A percentile compares a stretch with the other conserved stretches of the same genome.
These are phyloP conservation scores for Aspergillus tamarii DNA, from an alignment of 2,329 filamentous ascomycete genomes.

Conservation along the genomic window DNA sequence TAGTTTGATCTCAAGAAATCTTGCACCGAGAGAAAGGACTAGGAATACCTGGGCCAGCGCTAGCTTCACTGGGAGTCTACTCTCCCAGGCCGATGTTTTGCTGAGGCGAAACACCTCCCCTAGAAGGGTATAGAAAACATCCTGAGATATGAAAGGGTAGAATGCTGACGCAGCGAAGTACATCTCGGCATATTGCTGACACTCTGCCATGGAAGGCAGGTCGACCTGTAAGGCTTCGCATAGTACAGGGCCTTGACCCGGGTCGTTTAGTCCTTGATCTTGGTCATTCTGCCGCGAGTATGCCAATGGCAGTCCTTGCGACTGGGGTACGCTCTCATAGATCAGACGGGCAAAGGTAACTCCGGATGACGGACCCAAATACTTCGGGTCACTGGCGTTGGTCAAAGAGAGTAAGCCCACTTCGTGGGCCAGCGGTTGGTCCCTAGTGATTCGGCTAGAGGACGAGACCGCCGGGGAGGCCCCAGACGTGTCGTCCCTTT, in stretches of 20 bases:
- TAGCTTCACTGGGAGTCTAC: not conserved
- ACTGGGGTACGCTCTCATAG: slow-evolving; percentile 10
- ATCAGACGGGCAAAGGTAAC: slow-evolving; percentile 9
- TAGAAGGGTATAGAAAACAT: not conserved
- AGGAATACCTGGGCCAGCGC: not conserved
- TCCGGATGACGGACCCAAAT: slow-evolving; percentile 9
- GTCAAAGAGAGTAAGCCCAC: slow-evolving; percentile 11
- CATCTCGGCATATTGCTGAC: slow-evolving; percentile 4
- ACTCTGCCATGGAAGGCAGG: slow-evolving; percentile 3
- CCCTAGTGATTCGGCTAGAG: slow-evolving; percentile 8
- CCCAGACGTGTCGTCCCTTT: not conserved
- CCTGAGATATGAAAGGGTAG: slow-evolving; percentile 5
- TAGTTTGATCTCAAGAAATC: slow-evolving; percentile 1
- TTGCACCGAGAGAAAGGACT: slow-evolving; percentile 2
- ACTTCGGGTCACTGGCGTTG: slow-evolving; percentile 10
- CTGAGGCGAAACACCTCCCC: not conserved
- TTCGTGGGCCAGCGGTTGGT: slow-evolving; percentile 10
- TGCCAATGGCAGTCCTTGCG: slow-evolving; percentile 6
- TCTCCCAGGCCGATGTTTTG: not conserved
- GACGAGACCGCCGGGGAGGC: slow-evolving; percentile 7
- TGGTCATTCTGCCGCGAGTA: not conserved
- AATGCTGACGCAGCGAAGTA: slow-evolving; percentile 1
- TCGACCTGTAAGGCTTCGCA: not conserved
- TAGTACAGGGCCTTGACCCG: not conserved
- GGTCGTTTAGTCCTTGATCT: not conserved